Evolutionary conservation across 2,329 filamentous ascomycete species (phyloP).

Genomic region (Fonsecaea nubica): DNA sequence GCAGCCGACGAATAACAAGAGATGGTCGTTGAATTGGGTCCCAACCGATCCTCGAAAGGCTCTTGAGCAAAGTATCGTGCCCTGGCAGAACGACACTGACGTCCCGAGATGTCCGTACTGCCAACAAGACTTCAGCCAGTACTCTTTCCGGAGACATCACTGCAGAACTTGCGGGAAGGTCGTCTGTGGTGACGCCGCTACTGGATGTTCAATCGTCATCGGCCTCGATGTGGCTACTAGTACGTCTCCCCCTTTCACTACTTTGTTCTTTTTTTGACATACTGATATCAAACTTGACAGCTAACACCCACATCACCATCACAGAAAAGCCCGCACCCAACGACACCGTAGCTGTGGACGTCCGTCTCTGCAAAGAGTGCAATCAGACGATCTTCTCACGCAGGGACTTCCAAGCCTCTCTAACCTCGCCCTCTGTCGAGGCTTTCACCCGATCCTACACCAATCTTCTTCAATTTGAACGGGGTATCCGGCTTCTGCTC

Average conservation of each 20-base stretch:
- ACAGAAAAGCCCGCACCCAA: conserved; percentile 43
- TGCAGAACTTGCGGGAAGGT: conserved; percentile 92
- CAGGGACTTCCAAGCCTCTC: conserved; percentile 76
- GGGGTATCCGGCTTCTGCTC: conserved; percentile 79
- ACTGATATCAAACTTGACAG: conserved; percentile 36
- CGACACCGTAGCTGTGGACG: conserved; percentile 70
- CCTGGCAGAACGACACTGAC: conserved; percentile 88
- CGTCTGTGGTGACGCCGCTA: conserved; percentile 86
- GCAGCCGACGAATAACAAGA: conserved; percentile 56
- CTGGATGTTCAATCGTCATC: conserved; percentile 83
- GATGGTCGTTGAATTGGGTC: conserved; percentile 61
- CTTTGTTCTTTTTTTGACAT: conserved; percentile 19
- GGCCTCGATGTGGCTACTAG: conserved; percentile 75
- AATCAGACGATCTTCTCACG: conserved; percentile 73
- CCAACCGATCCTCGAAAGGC: conserved; percentile 78
- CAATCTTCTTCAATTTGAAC: conserved; percentile 84
- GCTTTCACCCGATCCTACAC: conserved; percentile 69
- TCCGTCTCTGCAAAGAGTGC: conserved; percentile 93
- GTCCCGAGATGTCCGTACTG: conserved; percentile 89
- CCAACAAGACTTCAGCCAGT: conserved; percentile 91
- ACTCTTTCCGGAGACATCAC: conserved; percentile 91
- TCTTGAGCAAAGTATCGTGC: conserved; percentile 89
- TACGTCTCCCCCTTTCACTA: conserved; percentile 48
- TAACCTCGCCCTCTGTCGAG: conserved; percentile 69
- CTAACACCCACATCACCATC: conserved; percentile 30